phyloP scores from a whole-genome alignment of 306 rosid genomes.

The Vigna mungo region DNA sequence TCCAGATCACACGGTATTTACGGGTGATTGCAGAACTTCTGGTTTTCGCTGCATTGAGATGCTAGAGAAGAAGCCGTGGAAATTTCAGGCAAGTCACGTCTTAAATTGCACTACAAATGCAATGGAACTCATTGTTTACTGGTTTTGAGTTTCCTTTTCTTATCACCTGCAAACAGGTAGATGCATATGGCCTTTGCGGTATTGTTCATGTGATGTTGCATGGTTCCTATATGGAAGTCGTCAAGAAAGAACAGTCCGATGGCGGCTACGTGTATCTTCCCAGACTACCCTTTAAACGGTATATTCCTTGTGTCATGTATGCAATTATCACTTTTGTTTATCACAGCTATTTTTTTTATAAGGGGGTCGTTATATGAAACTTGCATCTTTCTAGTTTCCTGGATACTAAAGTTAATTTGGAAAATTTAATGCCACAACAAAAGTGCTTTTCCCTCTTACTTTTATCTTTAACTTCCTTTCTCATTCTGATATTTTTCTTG shows the following conservation, averaged over 20 bases:
- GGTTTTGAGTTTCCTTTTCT: constrained; percentile 23
- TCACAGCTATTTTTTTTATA: constrained; percentile 11
- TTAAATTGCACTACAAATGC: constrained; percentile 28
- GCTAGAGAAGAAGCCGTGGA: constrained; percentile 86
- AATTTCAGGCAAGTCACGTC: constrained; percentile 71
- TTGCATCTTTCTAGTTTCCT: constrained; percentile 2
- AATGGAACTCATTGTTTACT: constrained; percentile 24
- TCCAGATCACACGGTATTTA: constrained; percentile 68
- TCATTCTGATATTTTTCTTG: constrained; percentile 42
- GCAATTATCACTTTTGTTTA: constrained; percentile 37
- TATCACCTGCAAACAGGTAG: constrained; percentile 65
- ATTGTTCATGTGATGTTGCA: constrained; percentile 87
- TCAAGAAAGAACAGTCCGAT: constrained; percentile 69
- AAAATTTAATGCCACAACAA: constrained; percentile 9
- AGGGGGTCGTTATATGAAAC: constrained; percentile 14
- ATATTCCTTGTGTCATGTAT: constrained; percentile 32
- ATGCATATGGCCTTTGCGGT: constrained; percentile 83
- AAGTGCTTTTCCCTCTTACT: constrained; percentile 17
- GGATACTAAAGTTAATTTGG: constrained; percentile 29
- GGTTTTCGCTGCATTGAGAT: constrained; percentile 95
- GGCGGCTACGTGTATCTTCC: constrained; percentile 69
- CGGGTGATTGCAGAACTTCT: constrained; percentile 88
- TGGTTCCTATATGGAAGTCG: constrained; percentile 76
- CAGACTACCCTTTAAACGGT: constrained; percentile 79
- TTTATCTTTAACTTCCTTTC: constrained; percentile 31